Base-by-base conservation (phyloP, 257 asterid species). In the Primulina eburnea region DNA sequence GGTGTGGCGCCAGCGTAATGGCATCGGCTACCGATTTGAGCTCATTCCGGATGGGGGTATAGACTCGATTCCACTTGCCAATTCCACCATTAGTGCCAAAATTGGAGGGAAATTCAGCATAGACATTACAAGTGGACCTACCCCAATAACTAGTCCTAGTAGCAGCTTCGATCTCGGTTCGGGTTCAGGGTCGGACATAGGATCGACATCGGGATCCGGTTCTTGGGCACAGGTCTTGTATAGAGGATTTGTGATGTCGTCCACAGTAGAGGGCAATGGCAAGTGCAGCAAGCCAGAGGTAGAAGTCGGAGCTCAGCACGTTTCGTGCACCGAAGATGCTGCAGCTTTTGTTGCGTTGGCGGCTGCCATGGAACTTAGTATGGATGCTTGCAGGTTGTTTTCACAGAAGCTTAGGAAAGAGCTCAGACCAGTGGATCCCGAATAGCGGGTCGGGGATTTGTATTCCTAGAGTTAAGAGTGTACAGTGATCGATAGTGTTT, bases 321-420 rank as follows among this genome's bases (percentile, higher is more conserved):
- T 94, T 82, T 69, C 82, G 4, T 94, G 99, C 86, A 70, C 97
- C 4, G 99, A 91, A 89, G 99, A 91, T 58, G 99, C 97, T 0
- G 99, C 99, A 4, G 96, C 88, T 1, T 94, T 91, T 9, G 97
- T 94, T 75, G 97, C 99, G 2, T 68, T 94, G 81, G 95, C 99
- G 0, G 97, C 96, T 4, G 99, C 99, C 0, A 77, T 94, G 90
- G 97, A 91, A 73, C 82, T 91, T 2, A 94, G 97, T 71, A 82
- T 94, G 90, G 99, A 94, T 69, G 99, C 99, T 66, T 89, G 96
- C 33, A 77, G 84, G 62, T 78, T 85, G 35, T 94, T 94, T 66
- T 89, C 97, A 0, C 85, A 83, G 35, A 94, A 83, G 83, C 90
- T 91, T 47, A 80, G 97, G 74, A 91, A 88, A 78, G 99, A 94